Evolutionary conservation across 495 filamentous ascomycete genomes (phyloP).

Genomic region (Polyplosphaeria fusca): DNA sequence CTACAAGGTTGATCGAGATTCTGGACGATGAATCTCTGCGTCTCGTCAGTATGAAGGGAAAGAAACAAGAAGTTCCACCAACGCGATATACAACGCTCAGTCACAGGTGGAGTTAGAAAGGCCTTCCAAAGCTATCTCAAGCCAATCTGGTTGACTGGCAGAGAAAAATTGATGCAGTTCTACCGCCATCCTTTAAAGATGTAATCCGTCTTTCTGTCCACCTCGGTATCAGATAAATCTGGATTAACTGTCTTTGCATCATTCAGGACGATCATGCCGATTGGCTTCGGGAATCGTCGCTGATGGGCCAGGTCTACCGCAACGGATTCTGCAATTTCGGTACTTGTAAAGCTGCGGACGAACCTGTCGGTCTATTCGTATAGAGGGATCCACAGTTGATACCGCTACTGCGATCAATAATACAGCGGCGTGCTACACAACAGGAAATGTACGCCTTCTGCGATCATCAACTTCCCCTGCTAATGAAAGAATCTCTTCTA

Average conservation of each 20-base stretch:
- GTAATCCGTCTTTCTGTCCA: constrained; percentile 35
- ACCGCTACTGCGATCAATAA: not conserved
- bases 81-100: constrained; percentile 4
- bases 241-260: constrained; percentile 50
- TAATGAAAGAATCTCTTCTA: not conserved
- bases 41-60: not conserved
- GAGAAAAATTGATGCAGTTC: not conserved
- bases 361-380: not conserved
- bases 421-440: not conserved
- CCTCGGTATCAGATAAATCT: constrained; percentile 43
- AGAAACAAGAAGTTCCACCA: not conserved
- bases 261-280: constrained; percentile 45
- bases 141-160: not conserved
- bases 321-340: constrained; percentile 42
- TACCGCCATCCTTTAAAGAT: constrained; percentile 34
- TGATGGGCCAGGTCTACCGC: constrained; percentile 46
- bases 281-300: constrained; percentile 42
- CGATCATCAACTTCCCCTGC: not conserved
- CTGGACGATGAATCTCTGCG: not conserved
- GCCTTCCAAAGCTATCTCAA: constrained; percentile 3
- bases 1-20: not conserved
- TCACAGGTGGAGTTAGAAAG: constrained; percentile 1
- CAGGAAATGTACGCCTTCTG: not conserved
- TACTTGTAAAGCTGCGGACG: constrained; percentile 14
- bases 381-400: not conserved